These are phyloP conservation scores for Pyrrhoderma noxium DNA, from an alignment of 1,284 basidiomycete species.

Conservation along the genomic window DNA sequence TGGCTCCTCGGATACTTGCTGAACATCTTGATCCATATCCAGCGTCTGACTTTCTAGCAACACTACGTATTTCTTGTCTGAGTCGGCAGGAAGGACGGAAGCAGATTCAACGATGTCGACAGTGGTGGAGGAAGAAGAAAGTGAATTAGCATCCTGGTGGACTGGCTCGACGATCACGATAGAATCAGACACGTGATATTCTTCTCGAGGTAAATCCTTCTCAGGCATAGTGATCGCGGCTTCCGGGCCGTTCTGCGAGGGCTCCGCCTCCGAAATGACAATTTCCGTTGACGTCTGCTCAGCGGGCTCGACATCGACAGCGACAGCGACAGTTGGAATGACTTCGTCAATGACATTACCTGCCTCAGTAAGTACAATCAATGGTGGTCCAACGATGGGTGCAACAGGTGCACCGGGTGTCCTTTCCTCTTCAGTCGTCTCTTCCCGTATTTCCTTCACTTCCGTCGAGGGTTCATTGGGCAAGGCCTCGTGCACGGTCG, in stretches of 20 bases:
- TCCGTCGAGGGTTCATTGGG: neutral
- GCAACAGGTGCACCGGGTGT: neutral
- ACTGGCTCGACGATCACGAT: conserved; percentile 15
- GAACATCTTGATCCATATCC: conserved; percentile 8
- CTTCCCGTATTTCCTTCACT: neutral
- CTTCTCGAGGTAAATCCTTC: neutral
- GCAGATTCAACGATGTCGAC: conserved; percentile 8
- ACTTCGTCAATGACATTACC: no score
- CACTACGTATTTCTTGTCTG: neutral
- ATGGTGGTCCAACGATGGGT: no score
- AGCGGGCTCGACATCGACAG: neutral
- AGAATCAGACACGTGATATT: conserved; percentile 3
- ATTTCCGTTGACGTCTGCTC: neutral
- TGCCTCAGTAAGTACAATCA: no score
- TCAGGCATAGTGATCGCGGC: neutral
- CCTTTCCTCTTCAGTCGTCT: neutral
- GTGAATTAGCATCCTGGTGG: conserved; percentile 5
- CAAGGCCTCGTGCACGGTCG: conserved; percentile 1
- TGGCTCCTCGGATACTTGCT: neutral
- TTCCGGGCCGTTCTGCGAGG: neutral
- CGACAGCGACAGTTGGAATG: no score
- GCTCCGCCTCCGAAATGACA: neutral
- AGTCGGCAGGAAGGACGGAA: neutral
- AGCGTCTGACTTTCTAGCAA: neutral
- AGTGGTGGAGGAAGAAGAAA: conserved; percentile 16